Evolutionary conservation across 352 stramenopile species (phyloP).

Genomic region (Globisporangium megalacanthum): DNA sequence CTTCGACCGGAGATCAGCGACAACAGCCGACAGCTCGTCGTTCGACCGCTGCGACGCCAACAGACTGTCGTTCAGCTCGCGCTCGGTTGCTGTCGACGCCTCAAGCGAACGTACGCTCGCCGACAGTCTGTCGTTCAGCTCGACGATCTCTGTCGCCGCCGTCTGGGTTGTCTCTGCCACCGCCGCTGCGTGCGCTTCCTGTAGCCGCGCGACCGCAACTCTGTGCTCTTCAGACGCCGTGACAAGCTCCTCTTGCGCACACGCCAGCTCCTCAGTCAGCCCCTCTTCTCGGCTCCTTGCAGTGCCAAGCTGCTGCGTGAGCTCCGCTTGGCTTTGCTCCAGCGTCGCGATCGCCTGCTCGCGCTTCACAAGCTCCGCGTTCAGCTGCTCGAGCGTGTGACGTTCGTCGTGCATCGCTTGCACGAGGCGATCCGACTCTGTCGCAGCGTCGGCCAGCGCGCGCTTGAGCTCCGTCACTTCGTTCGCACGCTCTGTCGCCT

Average conservation of each 20-base stretch:
- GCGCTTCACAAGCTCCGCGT: no score
- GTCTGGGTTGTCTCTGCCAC: constrained; percentile 15
- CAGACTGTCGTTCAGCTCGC: background rate
- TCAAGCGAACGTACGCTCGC: background rate
- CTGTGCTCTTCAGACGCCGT: background rate
- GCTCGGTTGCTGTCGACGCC: constrained; percentile 1
- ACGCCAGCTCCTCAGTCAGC: background rate
- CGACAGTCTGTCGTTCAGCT: background rate
- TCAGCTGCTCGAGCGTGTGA: no score
- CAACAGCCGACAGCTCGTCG: constrained; percentile 16
- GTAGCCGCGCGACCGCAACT: constrained; percentile 6
- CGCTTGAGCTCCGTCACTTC: background rate
- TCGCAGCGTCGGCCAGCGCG: background rate
- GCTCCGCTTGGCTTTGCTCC: background rate
- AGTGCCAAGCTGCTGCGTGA: background rate
- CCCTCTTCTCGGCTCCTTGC: constrained; percentile 1
- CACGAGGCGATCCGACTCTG: background rate
- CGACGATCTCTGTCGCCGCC: background rate
- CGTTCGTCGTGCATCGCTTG: background rate
- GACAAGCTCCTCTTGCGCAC: background rate
- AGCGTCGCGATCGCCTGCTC: background rate
- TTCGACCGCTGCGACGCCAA: constrained; percentile 11
- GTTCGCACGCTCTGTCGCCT: constrained; percentile 16
- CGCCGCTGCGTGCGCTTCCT: constrained; percentile 1
- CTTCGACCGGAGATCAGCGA: constrained; percentile 10